Conservation (phyloP, 2,329 filamentous ascomycete species). For the Xylariaceae sp. region DNA sequence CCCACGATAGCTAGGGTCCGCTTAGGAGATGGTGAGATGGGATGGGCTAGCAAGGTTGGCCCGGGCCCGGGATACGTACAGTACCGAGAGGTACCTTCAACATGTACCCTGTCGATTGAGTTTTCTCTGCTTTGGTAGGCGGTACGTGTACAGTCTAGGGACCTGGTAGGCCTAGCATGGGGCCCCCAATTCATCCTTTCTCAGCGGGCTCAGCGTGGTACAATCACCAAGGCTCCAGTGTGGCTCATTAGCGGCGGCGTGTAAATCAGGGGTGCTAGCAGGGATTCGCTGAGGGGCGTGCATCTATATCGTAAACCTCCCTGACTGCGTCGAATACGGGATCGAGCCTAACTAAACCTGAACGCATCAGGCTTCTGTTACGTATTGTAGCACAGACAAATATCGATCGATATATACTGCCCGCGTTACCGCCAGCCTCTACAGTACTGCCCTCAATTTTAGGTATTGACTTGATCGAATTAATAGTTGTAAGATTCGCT, state of each 20-base stretch:
- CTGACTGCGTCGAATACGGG: too few relatives aligned
- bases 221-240: constrained; percentile 35
- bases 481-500: too few relatives aligned
- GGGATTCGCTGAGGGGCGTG: constrained; percentile 18
- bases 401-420: too few relatives aligned
- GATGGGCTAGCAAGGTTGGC: constrained; percentile 32
- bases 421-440: too few relatives aligned
- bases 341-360: too few relatives aligned
- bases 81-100: constrained; percentile 2
- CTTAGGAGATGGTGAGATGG: constrained; percentile 20
- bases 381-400: too few relatives aligned
- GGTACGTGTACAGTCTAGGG: constrained; percentile 8
- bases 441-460: too few relatives aligned
- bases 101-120: constrained; percentile 16
- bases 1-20: constrained; percentile 10
- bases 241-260: constrained; percentile 36
- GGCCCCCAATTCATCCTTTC: constrained; percentile 24
- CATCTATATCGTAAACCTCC: constrained; percentile 27
- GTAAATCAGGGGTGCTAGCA: constrained; percentile 30
- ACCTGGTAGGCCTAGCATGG: constrained; percentile 19
- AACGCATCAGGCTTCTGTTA: too few relatives aligned
- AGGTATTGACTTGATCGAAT: too few relatives aligned
- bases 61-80: constrained; percentile 3
- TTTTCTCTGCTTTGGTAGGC: constrained; percentile 6
- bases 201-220: constrained; percentile 33